These are phyloP conservation scores for Cymodocea nodosa DNA, from an alignment of 116 monocot species.

Conservation along the genomic window DNA sequence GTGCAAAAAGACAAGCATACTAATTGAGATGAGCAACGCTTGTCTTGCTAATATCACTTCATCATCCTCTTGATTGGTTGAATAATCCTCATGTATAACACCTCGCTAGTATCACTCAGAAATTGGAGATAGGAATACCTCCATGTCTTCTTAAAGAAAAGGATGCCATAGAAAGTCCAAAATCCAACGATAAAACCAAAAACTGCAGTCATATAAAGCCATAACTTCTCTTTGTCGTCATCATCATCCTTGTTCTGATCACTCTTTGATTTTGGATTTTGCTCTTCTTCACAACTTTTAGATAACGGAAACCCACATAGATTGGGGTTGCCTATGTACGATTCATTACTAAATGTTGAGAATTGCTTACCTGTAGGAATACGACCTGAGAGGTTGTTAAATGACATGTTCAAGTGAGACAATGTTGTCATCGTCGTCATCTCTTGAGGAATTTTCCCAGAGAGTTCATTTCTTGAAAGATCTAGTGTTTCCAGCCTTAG, in stretches of 20 bases:
- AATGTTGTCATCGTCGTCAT: slow-evolving; percentile 4
- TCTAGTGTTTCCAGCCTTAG: slow-evolving; percentile 9
- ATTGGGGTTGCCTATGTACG: no score
- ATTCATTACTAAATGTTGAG: no score
- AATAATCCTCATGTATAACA: neutral
- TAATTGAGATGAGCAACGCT: no score
- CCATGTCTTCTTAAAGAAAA: neutral
- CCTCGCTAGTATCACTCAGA: neutral
- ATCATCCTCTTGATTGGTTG: no score
- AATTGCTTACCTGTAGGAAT: no score
- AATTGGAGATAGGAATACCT: no score
- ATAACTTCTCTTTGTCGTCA: neutral
- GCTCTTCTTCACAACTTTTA: no score
- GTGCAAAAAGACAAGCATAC: no score
- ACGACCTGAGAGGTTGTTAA: slow-evolving; percentile 6
- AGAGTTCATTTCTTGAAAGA: neutral
- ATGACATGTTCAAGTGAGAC: slow-evolving; percentile 7
- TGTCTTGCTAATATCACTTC: no score
- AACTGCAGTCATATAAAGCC: neutral
- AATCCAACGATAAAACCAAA: slow-evolving; percentile 3
- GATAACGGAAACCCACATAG: no score
- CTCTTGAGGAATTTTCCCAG: slow-evolving; percentile 10
- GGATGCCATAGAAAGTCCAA: slow-evolving; percentile 6
- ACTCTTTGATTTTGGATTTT: no score
- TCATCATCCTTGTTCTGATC: neutral